Base-by-base conservation (phyloP, 495 filamentous ascomycete genomes). In the Polyplosphaeria fusca region DNA sequence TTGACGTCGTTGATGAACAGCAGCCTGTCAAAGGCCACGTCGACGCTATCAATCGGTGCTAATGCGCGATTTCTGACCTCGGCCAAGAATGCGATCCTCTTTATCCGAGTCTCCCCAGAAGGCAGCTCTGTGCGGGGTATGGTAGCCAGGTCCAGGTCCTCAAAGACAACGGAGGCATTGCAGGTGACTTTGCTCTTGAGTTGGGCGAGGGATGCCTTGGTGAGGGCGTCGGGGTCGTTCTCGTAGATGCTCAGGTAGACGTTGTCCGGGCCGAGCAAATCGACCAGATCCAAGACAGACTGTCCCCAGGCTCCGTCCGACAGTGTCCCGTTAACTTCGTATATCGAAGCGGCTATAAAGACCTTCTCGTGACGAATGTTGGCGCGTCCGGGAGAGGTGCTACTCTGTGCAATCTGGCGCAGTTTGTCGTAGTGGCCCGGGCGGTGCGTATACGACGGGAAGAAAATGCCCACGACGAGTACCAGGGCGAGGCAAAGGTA, bases 1-100 rank as follows among this genome's bases (percentile, higher is more conserved):
- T 83, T 68, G 23, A 90, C 77, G 66, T 91, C 88, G 60, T 93
- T 92, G 48, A 91, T 67, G 67, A 84, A 91, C 1, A 93, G 74
- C 4, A 93, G 66, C 63, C 83, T 85, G 67, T 88, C 84, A 60
- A 80, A 90, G 25, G 12, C 19, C 11, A 61, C 39, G 9, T 16
- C 28, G 2, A 41, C 16, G 2, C 60, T 67, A 22, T 82, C 74
- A 7, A 93, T 71, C 1, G 87, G 86, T 47, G 76, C 68, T 20
- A 93, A 70, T 4, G 86, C 88, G 35, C 81, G 81, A 67, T 93
- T 93, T 52, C 88, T 80, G 25, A 88, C 80, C 64, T 88, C 84
- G 12, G 88, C 84, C n/a, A 91, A 73, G 63, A 83, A 91, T 32
- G 85, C 82, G 22, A 91, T 84, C 27, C 88, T 83, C 63, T 87